Conservation (phyloP, 768 basidiomycete species). For the Hygrocybe coccinea region DNA sequence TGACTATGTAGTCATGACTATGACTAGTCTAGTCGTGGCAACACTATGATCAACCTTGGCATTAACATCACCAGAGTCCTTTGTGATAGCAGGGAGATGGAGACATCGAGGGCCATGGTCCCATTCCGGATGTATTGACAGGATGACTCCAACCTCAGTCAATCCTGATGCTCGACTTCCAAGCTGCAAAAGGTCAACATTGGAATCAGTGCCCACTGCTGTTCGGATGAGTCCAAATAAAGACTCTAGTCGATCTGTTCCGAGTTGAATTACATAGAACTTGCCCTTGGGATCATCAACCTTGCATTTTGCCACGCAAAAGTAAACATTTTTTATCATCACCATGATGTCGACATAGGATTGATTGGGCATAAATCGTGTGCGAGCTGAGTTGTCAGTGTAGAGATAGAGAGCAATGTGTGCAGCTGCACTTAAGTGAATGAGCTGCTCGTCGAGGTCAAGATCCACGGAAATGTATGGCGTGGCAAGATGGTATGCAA, state of each 20-base stretch:
- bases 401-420: constrained; percentile 24
- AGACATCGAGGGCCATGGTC: constrained; percentile 33
- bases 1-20: too few species aligned
- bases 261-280: constrained; percentile 34
- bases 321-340: constrained; percentile 37
- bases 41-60: constrained; percentile 18
- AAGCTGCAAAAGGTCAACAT: constrained; percentile 26
- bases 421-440: constrained; percentile 30
- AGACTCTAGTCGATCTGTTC: constrained; percentile 34
- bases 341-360: constrained; percentile 31
- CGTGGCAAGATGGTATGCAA: constrained; percentile 21
- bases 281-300: constrained; percentile 25
- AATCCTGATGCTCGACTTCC: constrained; percentile 24
- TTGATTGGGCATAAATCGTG: constrained; percentile 22
- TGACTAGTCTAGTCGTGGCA: too few species aligned
- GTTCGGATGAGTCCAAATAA: constrained; percentile 34
- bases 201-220: constrained; percentile 30
- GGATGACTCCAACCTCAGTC: constrained; percentile 31
- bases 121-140: constrained; percentile 35
- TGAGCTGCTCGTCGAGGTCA: constrained; percentile 29
- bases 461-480: constrained; percentile 29
- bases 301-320: constrained; percentile 37
- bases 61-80: constrained; percentile 19
- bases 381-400: constrained; percentile 1
- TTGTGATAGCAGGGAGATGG: constrained; percentile 24